Base-by-base conservation (phyloP, 768 basidiomycete species). In the Leccinellum rugosiceps region DNA sequence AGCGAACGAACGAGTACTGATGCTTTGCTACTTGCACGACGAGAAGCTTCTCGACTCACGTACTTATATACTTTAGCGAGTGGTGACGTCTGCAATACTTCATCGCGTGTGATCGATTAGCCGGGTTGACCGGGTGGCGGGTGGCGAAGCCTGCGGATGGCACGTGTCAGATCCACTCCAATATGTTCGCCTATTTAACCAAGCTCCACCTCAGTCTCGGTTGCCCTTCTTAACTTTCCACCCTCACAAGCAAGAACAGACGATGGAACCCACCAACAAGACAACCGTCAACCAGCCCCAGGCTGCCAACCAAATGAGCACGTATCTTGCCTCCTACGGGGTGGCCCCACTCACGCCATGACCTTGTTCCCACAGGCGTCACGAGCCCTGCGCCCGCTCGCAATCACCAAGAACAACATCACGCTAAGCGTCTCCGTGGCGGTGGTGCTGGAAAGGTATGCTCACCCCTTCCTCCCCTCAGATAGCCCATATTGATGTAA, bases 361-460 rank as follows among this genome's bases (percentile, higher is more conserved):
- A 3, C 35, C 30, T 28, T 31, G 30, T 31, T 14, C 8, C 38
- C 3, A 3, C 52, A 85, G 84, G 74, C 62, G 75, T 76, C 6
- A 77, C 80, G 74, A 79, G 75, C 68, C 77, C 78, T 15, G 72
- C 77, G 21, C 68, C 77, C 21, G 66, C 73, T 9, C 72, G 76
- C 50, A 74, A 77, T 55, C 75, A 80, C 56, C 74, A 72, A 58
- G 72, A 75, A 47, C 73, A 69, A 23, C 69, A 78, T 57, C 74
- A 74, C 44, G 81, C 84, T 5, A 77, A 76, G 53, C 83, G 87
- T 58, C 68, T 90, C 50, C 84, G 88, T 55, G 88, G 88, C 58
- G 88, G 84, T 65, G 88, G 87, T 59, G 87, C 82, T 47, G 87
- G 66, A 30, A 87, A 82, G 80, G 87, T 86, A 57, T 53, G 61